These are phyloP conservation scores for Collybiopsis confluens DNA, from an alignment of 768 basidiomycete genomes.

Conservation along the genomic window DNA sequence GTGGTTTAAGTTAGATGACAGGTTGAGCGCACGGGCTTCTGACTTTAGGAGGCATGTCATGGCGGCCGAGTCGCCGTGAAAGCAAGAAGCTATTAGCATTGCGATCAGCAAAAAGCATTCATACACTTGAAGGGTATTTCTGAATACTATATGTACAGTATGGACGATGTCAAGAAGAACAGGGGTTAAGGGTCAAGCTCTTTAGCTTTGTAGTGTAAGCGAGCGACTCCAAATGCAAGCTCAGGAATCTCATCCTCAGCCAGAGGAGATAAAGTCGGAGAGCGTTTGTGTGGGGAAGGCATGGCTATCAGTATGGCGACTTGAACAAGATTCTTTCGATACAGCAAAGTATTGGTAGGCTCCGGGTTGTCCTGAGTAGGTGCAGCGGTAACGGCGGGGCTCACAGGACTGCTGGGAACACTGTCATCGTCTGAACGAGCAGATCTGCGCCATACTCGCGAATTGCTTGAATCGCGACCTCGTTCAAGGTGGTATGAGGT, in stretches of 20 bases:
- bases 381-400: neutral
- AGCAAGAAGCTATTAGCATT: no score
- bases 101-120: no score
- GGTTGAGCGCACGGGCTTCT: no score
- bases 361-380: slow-evolving; percentile 3
- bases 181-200: neutral
- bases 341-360: neutral
- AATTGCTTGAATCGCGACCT: neutral
- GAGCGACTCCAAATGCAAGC: slow-evolving; percentile 4
- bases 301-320: slow-evolving; percentile 6
- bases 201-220: neutral
- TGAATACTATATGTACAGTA: neutral
- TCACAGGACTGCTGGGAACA: slow-evolving; percentile 1
- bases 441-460: neutral
- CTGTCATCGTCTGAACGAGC: neutral
- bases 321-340: slow-evolving; percentile 1
- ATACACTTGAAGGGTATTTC: no score
- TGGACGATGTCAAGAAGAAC: neutral
- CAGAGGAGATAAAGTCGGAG: neutral
- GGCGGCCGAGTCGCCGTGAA: no score
- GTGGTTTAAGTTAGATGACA: no score
- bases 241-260: slow-evolving; percentile 4
- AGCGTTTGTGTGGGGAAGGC: neutral
- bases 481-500: neutral
- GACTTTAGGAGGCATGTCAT: no score